Base-by-base conservation (phyloP, 345 rosid species). In the Draba incana region DNA sequence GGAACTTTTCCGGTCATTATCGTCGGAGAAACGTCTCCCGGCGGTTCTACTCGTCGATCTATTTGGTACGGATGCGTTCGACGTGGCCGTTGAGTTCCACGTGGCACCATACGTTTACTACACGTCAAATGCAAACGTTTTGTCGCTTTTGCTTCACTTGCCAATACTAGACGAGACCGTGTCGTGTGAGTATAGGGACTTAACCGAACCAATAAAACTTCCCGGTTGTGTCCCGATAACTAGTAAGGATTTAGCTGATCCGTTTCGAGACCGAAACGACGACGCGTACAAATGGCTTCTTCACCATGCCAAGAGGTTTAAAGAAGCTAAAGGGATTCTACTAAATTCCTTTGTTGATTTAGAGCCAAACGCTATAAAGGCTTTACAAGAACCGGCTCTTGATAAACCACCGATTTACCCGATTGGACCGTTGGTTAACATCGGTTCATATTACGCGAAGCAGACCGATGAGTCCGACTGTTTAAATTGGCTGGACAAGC, bases 401-500 rank as follows among this genome's bases (percentile, higher is more conserved):
- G 74, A 54, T 12, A 77, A 75, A 23, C 81, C 81, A 25, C 70
- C 78, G 27, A 62, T 84, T 27, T 80, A 78, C 57, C 80, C 83
- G 2, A 59, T 84, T 39, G 83, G 86, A 5, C 84, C 84, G 24
- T 47, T 80, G 41, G 75, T 66, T 51, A 71, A 49, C 65, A 14
- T 59, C 8, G 27, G 15, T 10, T 13, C 57, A 3, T 45, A 43
- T 25, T n/a, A n/a, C n/a, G n/a, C n/a, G n/a, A n/a, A n/a, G n/a
- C n/a, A n/a, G n/a, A n/a, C n/a, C n/a, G n/a, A 43, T 11, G 62
- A 43, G 43, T 49, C 51, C 7, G 73, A 57, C 30, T 80, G 82
- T 70, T 35, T 79, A 3, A 30, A 20, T 0, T 90, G 97, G 92
- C 57, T 88, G 8, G 81, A 84, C 61, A 16, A 6, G 12, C 88